These are phyloP conservation scores for Acanthamoeba sp. DNA, from an alignment of 208 protist species.

Conservation along the genomic window DNA sequence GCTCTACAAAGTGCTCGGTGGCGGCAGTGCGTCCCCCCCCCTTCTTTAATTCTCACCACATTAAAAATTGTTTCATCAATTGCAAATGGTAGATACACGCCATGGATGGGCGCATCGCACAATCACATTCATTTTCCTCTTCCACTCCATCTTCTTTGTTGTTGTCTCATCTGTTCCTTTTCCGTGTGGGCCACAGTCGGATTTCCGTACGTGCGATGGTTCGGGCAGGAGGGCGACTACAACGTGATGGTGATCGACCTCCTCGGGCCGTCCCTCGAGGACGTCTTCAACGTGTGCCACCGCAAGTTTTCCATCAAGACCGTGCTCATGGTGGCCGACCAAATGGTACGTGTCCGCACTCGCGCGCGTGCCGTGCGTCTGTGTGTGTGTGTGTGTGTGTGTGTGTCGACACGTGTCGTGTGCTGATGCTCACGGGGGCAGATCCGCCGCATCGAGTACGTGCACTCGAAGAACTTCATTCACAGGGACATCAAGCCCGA, in stretches of 20 bases:
- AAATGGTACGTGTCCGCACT: conserved; percentile 93
- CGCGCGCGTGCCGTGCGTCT: background rate
- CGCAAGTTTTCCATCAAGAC: conserved; percentile 98
- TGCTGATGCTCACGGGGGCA: conserved; percentile 26
- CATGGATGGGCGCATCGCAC: too few species aligned
- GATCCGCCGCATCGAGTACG: conserved; percentile 95
- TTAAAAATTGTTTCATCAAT: background rate
- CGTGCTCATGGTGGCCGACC: conserved; percentile 98
- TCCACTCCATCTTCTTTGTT: too few species aligned
- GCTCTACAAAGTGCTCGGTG: conserved; percentile 93
- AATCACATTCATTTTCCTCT: too few species aligned
- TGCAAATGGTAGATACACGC: too few species aligned
- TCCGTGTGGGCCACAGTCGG: conserved; percentile 87
- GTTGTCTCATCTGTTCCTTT: background rate
- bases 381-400: background rate
- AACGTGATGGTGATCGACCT: conserved; percentile 99
- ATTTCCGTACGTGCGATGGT: conserved; percentile 96
- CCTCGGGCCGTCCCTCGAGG: conserved; percentile 98
- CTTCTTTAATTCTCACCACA: conserved; percentile 41
- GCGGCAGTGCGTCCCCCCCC: conserved; percentile 82
- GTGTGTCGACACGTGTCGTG: background rate
- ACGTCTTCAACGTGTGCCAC: conserved; percentile 96
- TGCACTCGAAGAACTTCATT: conserved; percentile 98
- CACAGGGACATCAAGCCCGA: conserved; percentile 98
- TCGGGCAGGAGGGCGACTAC: conserved; percentile 96